These are phyloP conservation scores for Avena eriantha DNA, from an alignment of 176 grass and related monocot species.

Conservation along the genomic window DNA sequence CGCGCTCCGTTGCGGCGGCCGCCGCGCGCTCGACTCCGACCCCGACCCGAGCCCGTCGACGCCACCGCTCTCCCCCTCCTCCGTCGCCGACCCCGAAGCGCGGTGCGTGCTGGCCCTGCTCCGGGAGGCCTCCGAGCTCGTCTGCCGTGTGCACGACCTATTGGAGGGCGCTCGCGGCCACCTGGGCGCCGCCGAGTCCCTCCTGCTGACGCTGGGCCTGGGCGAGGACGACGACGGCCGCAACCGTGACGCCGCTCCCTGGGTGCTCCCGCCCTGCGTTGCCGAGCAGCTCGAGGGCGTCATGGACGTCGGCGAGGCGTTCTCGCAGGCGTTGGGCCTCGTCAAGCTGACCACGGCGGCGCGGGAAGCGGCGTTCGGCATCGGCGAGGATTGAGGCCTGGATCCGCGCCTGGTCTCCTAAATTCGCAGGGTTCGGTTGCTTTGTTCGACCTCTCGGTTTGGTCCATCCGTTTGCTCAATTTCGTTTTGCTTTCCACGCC, in stretches of 20 bases:
- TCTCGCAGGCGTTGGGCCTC: not conserved
- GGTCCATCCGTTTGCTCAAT: not conserved
- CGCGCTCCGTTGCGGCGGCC: constrained; percentile 8
- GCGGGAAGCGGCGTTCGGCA: not conserved
- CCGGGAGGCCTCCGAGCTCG: not conserved
- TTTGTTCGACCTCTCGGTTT: not conserved
- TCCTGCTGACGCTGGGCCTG: not conserved
- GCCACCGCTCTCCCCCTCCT: not conserved
- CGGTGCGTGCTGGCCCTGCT: not conserved
- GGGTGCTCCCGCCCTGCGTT: not conserved
- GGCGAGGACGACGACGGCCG: not conserved
- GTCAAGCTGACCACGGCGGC: not conserved
- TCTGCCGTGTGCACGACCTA: not conserved
- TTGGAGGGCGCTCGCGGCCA: not conserved
- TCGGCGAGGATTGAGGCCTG: not conserved
- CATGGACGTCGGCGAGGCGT: not conserved
- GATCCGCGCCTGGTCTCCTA: not conserved
- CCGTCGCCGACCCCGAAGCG: not conserved
- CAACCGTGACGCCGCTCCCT: not conserved
- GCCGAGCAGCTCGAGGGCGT: not conserved
- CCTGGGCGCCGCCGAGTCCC: not conserved
- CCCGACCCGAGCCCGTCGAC: not conserved
- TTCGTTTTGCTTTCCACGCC: not conserved
- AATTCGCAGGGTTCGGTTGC: not conserved
- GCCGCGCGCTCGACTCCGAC: not conserved